These are phyloP conservation scores for Suillus variegatus DNA, from an alignment of 768 basidiomycete genomes.

Conservation along the genomic window DNA sequence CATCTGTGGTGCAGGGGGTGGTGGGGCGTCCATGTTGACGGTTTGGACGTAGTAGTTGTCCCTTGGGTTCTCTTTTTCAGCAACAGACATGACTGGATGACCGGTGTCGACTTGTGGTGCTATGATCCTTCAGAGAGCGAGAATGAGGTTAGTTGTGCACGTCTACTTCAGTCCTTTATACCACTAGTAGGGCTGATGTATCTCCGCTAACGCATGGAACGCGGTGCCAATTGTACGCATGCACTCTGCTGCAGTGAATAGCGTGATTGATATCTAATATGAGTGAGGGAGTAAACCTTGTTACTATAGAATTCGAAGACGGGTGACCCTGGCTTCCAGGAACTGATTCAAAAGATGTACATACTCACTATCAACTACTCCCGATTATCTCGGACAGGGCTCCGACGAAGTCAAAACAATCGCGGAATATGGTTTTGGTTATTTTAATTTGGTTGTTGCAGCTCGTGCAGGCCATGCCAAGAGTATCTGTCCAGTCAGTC, in stretches of 20 bases:
- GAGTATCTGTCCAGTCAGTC: not conserved
- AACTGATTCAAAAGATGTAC: constrained; percentile 6
- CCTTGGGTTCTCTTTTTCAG: constrained; percentile 21
- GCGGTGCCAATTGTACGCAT: constrained; percentile 6
- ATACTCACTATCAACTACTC: constrained; percentile 11
- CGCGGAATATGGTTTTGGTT: not conserved
- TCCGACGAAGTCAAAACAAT: constrained; percentile 6
- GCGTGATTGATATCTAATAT: constrained; percentile 3
- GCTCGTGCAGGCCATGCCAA: not conserved
- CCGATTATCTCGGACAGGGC: constrained; percentile 16
- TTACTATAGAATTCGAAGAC: constrained; percentile 7
- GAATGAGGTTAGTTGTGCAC: not conserved
- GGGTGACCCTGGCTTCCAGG: constrained; percentile 8
- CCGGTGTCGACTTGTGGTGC: constrained; percentile 1
- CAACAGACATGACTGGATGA: constrained; percentile 20
- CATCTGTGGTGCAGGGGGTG: constrained; percentile 20
- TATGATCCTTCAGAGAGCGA: constrained; percentile 7
- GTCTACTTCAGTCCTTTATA: constrained; percentile 19
- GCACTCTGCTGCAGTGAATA: constrained; percentile 1
- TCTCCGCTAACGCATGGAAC: not conserved
- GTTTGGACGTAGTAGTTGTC: constrained; percentile 31
- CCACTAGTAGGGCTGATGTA: not conserved
- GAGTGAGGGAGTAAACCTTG: constrained; percentile 1
- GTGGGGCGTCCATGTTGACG: constrained; percentile 19
- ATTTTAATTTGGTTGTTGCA: not conserved